Evolutionary conservation across 2,329 filamentous ascomycete genomes (phyloP), one percentile per base, ranked within the genome.

Genomic region (Penicillium digitatum): DNA sequence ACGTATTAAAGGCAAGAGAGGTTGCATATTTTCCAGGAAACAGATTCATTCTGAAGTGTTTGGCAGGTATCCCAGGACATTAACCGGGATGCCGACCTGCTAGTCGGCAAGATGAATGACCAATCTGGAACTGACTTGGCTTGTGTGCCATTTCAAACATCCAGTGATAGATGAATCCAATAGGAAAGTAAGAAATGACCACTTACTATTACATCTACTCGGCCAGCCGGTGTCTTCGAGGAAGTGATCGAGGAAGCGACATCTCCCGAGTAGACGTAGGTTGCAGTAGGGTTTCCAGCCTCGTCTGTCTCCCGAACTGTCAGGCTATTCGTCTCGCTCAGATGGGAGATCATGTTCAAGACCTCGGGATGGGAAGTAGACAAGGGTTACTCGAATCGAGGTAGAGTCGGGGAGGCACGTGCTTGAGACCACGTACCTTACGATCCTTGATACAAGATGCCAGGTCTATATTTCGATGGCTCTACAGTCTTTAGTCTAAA

Each of bases 261-360:
- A 47, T 56, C 48, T 20, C 64, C 60, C 3, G 77, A 76, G 50
- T 77, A 75, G 51, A 82, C 65, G 59, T 82, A 84, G 0, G 78
- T 80, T 6, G 76, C 73, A 3, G 71, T 75, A 12, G 78, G 66
- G 55, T 74, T 74, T 24, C 80, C 80, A 20, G 79, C 76, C 54
- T 82, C 79, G 63, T 84, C 79, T 22, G 70, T 69, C 55, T 74
- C 72, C 14, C 49, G 66, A 32, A 74, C 64, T n/a, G 63, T 65
- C 20, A 73, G 29, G n/a, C 48, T 53, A 14, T 22, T 38, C 11
- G 32, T 31, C 3, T 47, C 32, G 5, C 45, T 27, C 22, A 22
- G 18, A 26, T 37, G n/a, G 10, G 48, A 50, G 27, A 16, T 9
- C 48, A 50, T 50, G 5, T 50, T 50, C 7, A 45, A 35, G 34